Evolutionary conservation across 345 rosid species (phyloP).

Genomic region (Viola odorata): DNA sequence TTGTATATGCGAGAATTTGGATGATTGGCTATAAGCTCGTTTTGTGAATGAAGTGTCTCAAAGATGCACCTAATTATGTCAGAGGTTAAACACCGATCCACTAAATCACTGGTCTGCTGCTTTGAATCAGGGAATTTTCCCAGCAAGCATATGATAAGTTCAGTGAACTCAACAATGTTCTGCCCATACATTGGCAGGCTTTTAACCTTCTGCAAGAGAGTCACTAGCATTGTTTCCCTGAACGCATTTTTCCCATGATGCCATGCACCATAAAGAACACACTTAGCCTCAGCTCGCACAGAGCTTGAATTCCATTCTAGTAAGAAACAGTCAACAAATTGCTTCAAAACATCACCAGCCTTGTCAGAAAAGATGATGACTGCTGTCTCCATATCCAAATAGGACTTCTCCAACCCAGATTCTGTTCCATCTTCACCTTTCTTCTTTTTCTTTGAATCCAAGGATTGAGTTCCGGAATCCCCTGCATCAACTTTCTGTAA

Average conservation of each 20-base stretch:
- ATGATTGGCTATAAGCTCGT: conserved; percentile 97
- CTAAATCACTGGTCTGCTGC: conserved; percentile 59
- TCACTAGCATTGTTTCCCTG: conserved; percentile 66
- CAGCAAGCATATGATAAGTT: conserved; percentile 73
- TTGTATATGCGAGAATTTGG: conserved; percentile 96
- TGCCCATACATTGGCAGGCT: conserved; percentile 87
- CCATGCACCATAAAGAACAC: conserved; percentile 89
- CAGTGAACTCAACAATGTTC: conserved; percentile 90
- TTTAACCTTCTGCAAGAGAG: conserved; percentile 65
- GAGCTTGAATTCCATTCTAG: conserved; percentile 95
- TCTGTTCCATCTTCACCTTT: conserved; percentile 86
- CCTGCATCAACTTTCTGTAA: conserved; percentile 62
- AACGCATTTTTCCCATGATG: conserved; percentile 80
- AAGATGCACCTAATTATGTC: conserved; percentile 74
- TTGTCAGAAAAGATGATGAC: conserved; percentile 70
- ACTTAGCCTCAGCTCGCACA: conserved; percentile 88
- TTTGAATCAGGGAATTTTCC: conserved; percentile 78
- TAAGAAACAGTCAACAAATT: conserved; percentile 84
- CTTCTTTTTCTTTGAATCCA: conserved; percentile 89
- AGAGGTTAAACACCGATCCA: conserved; percentile 71
- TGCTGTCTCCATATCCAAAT: conserved; percentile 82
- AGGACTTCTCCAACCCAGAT: conserved; percentile 71
- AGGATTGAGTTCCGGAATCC: conserved; percentile 54
- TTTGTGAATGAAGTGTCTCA: conserved; percentile 88
- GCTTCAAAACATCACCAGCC: conserved; percentile 67